Evolutionary conservation across 106 monocot species (phyloP).

Genomic region (Vanilla planifolia): DNA sequence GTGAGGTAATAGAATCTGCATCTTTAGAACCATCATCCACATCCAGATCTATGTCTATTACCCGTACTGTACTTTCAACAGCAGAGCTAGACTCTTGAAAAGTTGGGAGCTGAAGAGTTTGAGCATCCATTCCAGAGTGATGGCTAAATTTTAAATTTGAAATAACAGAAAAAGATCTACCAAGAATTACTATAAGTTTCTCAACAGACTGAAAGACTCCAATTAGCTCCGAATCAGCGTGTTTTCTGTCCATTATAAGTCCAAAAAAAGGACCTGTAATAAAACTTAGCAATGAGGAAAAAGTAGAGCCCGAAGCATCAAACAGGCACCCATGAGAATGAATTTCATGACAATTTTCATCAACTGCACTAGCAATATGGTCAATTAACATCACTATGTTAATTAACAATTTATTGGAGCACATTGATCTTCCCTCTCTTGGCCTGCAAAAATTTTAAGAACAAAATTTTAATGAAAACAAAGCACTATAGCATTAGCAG

Average conservation of each 20-base stretch:
- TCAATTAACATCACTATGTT: constrained; percentile 37
- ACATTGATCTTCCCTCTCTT: constrained; percentile 19
- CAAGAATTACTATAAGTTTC: constrained; percentile 45
- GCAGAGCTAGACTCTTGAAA: constrained; percentile 17
- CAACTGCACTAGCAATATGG: constrained; percentile 32
- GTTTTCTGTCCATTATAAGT: constrained; percentile 12
- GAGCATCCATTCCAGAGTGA: constrained; percentile 5
- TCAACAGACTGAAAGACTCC: constrained; percentile 41
- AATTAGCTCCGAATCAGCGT: constrained; percentile 13
- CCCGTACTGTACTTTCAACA: constrained; percentile 15
- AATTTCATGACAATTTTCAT: constrained; percentile 46
- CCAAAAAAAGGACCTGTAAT: constrained; percentile 52
- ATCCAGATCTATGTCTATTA: constrained; percentile 85
- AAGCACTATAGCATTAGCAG: not conserved
- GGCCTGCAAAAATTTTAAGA: constrained; percentile 31
- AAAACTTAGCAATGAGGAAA: constrained; percentile 45
- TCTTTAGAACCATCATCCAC: constrained; percentile 41
- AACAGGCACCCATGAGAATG: constrained; percentile 15
- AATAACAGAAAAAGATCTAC: constrained; percentile 29
- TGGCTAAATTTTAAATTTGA: constrained; percentile 11
- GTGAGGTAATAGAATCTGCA: constrained; percentile 25
- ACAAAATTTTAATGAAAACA: not conserved
- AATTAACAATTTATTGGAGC: constrained; percentile 17
- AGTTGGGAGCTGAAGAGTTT: constrained; percentile 18
- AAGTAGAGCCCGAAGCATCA: constrained; percentile 36